Evolutionary conservation across 805 yeast species (phyloP).

Genomic region (Metschnikowia noctiluminum): DNA sequence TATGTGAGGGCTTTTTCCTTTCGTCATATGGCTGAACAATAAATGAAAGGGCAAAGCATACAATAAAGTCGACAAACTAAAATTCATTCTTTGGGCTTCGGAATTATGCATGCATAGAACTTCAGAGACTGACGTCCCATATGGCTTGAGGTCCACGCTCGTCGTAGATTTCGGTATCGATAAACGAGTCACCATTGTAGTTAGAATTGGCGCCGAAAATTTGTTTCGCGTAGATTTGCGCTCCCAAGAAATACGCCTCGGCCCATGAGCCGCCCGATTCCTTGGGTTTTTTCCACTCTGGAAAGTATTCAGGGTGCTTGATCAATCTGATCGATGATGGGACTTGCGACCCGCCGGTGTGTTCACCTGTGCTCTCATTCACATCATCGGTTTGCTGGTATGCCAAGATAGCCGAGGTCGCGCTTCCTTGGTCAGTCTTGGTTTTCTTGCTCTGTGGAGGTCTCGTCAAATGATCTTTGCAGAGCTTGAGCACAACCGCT

Average conservation of each 20-base stretch:
- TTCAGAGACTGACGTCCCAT: constrained; percentile 62
- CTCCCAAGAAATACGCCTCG: constrained; percentile 79
- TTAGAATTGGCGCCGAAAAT: constrained; percentile 59
- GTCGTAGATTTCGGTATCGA: constrained; percentile 66
- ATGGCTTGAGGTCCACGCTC: constrained; percentile 79
- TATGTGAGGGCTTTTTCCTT: too few relatives aligned
- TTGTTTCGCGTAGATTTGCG: constrained; percentile 83
- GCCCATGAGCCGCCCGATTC: constrained; percentile 58
- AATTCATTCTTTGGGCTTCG: too few relatives aligned
- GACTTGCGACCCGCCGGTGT: constrained; percentile 50
- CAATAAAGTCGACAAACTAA: too few relatives aligned
- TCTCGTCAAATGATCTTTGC: constrained; percentile 50
- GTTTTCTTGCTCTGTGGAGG: constrained; percentile 25
- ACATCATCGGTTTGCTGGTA: constrained; percentile 43
- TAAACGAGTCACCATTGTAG: constrained; percentile 58
- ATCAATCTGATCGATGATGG: constrained; percentile 71
- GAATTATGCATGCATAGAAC: background rate
- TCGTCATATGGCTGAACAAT: too few relatives aligned
- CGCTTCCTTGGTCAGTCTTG: constrained; percentile 24
- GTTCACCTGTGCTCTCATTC: constrained; percentile 15
- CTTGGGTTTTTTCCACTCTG: constrained; percentile 78
- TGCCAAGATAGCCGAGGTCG: constrained; percentile 39
- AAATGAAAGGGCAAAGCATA: too few relatives aligned
- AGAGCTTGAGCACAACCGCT: constrained; percentile 57
- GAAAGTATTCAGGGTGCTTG: constrained; percentile 85